Percentiles rank a stretch among this genome's conserved stretches.
Evolutionary conservation across 345 rosid species (phyloP).

Genomic region (Xanthoceras sorbifolium): DNA sequence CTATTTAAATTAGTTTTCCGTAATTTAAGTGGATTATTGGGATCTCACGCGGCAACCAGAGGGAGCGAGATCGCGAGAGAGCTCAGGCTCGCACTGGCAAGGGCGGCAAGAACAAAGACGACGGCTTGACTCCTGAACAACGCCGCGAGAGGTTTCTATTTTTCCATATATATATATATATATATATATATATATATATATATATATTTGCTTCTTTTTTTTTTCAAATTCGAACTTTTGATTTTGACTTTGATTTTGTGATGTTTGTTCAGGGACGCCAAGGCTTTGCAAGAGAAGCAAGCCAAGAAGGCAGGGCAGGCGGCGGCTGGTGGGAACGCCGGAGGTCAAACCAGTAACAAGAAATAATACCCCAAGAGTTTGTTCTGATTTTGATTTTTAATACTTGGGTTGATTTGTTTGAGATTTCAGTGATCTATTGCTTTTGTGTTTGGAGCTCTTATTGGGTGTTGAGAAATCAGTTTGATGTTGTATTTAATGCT

Average conservation of each 20-base stretch:
- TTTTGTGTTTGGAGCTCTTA: neutral
- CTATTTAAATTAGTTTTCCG: conserved; percentile 16
- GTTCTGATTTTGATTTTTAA: no score
- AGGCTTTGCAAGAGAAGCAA: conserved; percentile 83
- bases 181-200: no score
- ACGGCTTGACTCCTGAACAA: conserved; percentile 62
- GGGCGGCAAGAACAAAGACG: conserved; percentile 35
- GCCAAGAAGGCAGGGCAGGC: conserved; percentile 87
- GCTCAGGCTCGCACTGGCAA: conserved; percentile 42
- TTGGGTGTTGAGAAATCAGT: neutral
- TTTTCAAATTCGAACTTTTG: neutral
- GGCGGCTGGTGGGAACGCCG: conserved; percentile 43
- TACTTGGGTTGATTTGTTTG: neutral
- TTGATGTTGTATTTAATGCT: neutral
- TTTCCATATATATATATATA: no score
- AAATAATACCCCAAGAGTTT: conserved; percentile 28
- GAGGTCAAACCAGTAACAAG: conserved; percentile 26
- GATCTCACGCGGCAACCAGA: conserved; percentile 58
- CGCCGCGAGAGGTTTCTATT: conserved; percentile 51
- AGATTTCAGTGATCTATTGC: neutral
- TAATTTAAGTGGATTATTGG: conserved; percentile 13
- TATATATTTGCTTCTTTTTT: neutral
- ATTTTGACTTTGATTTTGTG: neutral
- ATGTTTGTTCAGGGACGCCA: conserved; percentile 64
- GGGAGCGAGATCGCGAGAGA: conserved; percentile 58